Conservation (phyloP, 2,329 filamentous ascomycete genomes). For the Nothopassalora personata region DNA sequence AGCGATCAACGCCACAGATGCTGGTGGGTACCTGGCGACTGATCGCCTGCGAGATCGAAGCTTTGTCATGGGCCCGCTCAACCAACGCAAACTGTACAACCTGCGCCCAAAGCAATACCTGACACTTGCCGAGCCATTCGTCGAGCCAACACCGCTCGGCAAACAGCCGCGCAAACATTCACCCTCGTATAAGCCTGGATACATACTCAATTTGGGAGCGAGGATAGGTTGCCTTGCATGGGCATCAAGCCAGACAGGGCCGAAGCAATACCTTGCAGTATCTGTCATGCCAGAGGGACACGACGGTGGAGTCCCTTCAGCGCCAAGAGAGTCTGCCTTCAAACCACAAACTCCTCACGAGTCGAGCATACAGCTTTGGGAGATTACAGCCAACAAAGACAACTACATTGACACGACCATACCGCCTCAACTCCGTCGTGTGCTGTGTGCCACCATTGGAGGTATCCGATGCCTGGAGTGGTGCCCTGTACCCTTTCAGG, state of each 20-base stretch:
- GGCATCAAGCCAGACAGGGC: constrained; percentile 38
- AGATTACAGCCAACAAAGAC: constrained; percentile 40
- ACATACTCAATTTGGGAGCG: constrained; percentile 53
- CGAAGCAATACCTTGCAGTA: constrained; percentile 54
- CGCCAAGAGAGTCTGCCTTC: constrained; percentile 44
- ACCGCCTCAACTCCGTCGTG: constrained; percentile 44
- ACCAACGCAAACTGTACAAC: constrained; percentile 40
- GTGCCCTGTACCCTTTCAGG: constrained; percentile 45
- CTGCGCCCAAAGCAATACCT: constrained; percentile 41
- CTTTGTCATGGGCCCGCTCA: constrained; percentile 48
- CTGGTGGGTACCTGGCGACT: constrained; percentile 41
- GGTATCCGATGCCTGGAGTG: constrained; percentile 51
- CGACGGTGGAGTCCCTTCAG: constrained; percentile 24
- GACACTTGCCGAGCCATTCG: constrained; percentile 45
- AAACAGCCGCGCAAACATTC: background rate
- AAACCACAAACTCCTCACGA: constrained; percentile 45
- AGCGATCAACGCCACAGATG: constrained; percentile 35
- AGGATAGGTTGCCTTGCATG: constrained; percentile 48
- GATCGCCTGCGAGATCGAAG: constrained; percentile 29
- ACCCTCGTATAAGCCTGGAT: constrained; percentile 33
- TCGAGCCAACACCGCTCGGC: constrained; percentile 19
- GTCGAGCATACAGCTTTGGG: constrained; percentile 55
- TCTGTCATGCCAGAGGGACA: constrained; percentile 28
- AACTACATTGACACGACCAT: constrained; percentile 40
- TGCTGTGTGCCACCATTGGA: constrained; percentile 55